Conservation (phyloP, 129 eudicot species). For the Saposhnikovia divaricata region DNA sequence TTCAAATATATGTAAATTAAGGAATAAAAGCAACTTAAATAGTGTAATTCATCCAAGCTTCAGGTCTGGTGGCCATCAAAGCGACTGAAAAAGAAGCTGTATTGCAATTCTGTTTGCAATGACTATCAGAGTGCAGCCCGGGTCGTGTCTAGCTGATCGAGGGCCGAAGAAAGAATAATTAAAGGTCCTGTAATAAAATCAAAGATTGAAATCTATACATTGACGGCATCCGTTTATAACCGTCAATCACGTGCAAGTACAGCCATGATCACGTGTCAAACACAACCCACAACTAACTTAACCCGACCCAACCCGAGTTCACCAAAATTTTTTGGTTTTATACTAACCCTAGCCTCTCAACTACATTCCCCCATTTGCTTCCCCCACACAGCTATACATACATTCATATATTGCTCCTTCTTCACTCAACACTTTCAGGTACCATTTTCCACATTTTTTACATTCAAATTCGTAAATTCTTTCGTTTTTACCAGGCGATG, state of each 20-base stretch:
- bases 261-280: not conserved
- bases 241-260: not conserved
- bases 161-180: not conserved
- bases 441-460: not conserved
- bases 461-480: not conserved
- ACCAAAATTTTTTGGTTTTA: not conserved
- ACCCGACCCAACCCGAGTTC: not conserved
- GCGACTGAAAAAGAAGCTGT: conserved; percentile 9
- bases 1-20: not conserved
- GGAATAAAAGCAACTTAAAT: not conserved
- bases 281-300: not conserved
- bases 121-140: not conserved
- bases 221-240: not conserved
- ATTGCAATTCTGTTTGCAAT: conserved; percentile 19
- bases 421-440: not conserved
- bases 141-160: not conserved
- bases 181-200: not conserved
- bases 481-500: not conserved
- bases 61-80: conserved; percentile 11
- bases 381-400: not conserved
- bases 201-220: not conserved
- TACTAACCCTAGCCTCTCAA: not conserved
- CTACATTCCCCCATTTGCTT: not conserved
- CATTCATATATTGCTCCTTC: not conserved
- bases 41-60: not conserved